Conservation (phyloP, 2,329 filamentous ascomycete genomes). For the Neofusicoccum parvum region DNA sequence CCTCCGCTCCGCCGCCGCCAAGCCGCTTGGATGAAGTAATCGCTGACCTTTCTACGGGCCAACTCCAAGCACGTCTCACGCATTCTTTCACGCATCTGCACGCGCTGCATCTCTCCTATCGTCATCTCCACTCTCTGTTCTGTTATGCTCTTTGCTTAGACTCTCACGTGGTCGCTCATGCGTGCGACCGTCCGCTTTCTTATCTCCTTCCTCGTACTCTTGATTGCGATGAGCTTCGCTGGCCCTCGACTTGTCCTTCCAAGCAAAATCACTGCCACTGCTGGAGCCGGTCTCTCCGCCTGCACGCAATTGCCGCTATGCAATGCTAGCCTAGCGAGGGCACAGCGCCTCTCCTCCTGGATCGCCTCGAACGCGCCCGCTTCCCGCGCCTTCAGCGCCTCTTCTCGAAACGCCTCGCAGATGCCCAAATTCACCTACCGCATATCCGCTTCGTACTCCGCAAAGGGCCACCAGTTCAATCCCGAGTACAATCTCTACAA, state of each 20-base stretch:
- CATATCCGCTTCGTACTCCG: slow-evolving; percentile 45
- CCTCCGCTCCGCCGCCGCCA: slow-evolving; percentile 4
- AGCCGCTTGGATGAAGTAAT: not conserved
- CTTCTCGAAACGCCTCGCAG: slow-evolving; percentile 25
- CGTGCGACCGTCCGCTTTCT: slow-evolving; percentile 20
- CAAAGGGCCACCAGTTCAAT: slow-evolving; percentile 41
- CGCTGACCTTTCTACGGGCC: not conserved
- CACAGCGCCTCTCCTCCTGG: not conserved
- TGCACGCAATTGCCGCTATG: slow-evolving; percentile 14
- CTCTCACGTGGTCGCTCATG: slow-evolving; percentile 14
- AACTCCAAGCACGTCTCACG: not conserved
- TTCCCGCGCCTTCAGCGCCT: not conserved
- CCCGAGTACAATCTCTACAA: slow-evolving; percentile 40
- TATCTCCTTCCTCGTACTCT: slow-evolving; percentile 20
- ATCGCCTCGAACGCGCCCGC: not conserved
- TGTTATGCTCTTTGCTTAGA: slow-evolving; percentile 18
- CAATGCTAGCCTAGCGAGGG: not conserved
- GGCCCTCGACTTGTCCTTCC: slow-evolving; percentile 10
- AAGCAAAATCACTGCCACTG: slow-evolving; percentile 15
- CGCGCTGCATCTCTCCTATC: not conserved
- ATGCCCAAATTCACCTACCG: slow-evolving; percentile 36
- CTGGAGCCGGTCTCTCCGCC: slow-evolving; percentile 17
- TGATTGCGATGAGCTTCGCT: slow-evolving; percentile 22
- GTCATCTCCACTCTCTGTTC: not conserved
- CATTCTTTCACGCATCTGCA: not conserved